These are phyloP conservation scores for Hordeum pubiflorum DNA, from an alignment of 202 grass and related monocot species.

Conservation along the genomic window DNA sequence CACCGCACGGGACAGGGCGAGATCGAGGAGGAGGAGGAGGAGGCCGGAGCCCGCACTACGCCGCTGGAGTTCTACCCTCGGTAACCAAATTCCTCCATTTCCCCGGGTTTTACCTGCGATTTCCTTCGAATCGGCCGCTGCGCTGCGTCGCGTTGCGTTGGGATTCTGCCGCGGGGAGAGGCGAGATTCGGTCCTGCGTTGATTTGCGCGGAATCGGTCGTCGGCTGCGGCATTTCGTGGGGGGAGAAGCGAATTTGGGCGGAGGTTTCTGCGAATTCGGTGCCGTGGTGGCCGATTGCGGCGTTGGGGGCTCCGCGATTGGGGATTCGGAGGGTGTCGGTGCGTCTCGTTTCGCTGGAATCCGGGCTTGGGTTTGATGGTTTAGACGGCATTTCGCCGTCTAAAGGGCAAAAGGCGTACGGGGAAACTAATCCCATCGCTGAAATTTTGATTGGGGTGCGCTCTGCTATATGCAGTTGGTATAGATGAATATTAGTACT, in stretches of 20 bases:
- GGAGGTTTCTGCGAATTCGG: neutral
- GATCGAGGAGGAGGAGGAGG: conserved; percentile 4
- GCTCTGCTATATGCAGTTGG: neutral
- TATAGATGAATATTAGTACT: neutral
- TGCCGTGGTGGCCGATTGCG: neutral
- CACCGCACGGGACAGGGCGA: neutral
- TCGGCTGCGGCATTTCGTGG: neutral
- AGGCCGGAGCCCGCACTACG: conserved; percentile 25
- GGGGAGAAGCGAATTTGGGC: neutral
- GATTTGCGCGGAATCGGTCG: neutral
- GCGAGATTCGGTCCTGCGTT: neutral
- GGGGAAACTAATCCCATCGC: neutral
- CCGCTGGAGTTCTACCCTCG: conserved; percentile 12
- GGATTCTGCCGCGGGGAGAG: neutral
- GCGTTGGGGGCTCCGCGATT: neutral
- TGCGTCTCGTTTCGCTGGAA: neutral
- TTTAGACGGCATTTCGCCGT: neutral
- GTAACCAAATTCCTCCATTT: neutral
- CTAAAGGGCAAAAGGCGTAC: neutral
- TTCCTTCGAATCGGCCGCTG: neutral
- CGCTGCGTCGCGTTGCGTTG: neutral
- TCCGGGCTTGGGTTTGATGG: neutral
- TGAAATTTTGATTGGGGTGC: neutral
- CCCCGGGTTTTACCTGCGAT: neutral
- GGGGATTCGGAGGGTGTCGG: neutral